Evolutionary conservation across 192 early-diverging fungal species (phyloP).

Genomic region (Phycomyces nitens): DNA sequence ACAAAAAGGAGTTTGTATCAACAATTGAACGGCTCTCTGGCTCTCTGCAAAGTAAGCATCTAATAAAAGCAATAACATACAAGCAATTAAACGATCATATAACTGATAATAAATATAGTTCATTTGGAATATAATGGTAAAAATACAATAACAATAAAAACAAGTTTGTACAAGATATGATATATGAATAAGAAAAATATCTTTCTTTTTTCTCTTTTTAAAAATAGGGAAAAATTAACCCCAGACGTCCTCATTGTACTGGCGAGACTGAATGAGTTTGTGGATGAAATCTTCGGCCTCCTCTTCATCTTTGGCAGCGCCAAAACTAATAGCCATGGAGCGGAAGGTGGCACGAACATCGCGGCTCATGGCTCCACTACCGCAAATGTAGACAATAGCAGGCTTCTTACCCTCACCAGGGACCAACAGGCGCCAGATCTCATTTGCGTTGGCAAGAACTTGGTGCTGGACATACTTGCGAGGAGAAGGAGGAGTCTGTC

Average conservation of each 20-base stretch:
- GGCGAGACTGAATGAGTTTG: constrained; percentile 10
- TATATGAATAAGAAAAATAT: too few relatives aligned
- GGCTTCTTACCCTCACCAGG: constrained; percentile 2
- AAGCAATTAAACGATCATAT: too few relatives aligned
- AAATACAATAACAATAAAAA: too few relatives aligned
- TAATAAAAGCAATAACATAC: too few relatives aligned
- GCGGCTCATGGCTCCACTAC: constrained; percentile 26
- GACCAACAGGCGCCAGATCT: constrained; percentile 13
- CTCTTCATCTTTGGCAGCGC: constrained; percentile 7
- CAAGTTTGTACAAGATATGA: too few relatives aligned
- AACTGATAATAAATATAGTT: too few relatives aligned
- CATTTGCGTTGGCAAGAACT: constrained; percentile 18
- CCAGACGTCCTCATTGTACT: constrained; percentile 37
- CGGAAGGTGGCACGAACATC: constrained; percentile 28
- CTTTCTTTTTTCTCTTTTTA: too few relatives aligned
- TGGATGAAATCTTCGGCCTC: constrained; percentile 24
- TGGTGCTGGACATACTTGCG: constrained; percentile 34
- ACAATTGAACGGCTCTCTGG: too few relatives aligned
- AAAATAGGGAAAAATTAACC: too few relatives aligned
- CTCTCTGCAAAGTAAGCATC: too few relatives aligned
- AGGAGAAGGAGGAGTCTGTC: constrained; percentile 32
- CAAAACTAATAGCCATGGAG: constrained; percentile 18
- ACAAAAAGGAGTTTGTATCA: too few relatives aligned
- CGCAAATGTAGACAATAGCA: constrained; percentile 27
- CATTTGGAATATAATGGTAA: too few relatives aligned